phyloP scores from a whole-genome alignment of 2,329 filamentous ascomycete species.

The Venturiaceae sp. region DNA sequence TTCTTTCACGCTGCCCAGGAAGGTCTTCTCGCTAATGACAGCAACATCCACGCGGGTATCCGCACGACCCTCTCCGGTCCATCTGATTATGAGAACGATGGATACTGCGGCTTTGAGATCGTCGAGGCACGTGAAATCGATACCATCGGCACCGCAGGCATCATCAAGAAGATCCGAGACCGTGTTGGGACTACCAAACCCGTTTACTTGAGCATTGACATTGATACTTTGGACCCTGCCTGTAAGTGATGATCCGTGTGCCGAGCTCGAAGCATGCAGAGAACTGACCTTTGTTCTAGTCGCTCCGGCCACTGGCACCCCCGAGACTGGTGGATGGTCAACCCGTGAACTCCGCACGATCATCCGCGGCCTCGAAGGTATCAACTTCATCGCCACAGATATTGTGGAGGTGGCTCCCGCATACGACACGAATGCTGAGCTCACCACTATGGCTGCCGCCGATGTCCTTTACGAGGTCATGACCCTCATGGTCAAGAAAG shows the following conservation, averaged over 20 bases:
- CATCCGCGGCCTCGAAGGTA: conserved; percentile 55
- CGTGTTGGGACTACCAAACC: conserved; percentile 65
- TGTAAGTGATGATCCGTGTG: conserved; percentile 37
- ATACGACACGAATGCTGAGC: conserved; percentile 63
- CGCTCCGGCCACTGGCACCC: conserved; percentile 64
- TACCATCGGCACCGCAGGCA: conserved; percentile 59
- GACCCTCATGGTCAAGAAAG: conserved; percentile 74
- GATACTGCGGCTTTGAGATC: conserved; percentile 76
- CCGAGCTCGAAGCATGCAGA: background rate
- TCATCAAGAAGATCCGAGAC: conserved; percentile 68
- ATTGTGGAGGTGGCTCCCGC: conserved; percentile 67
- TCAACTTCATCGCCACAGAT: conserved; percentile 62
- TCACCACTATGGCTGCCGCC: conserved; percentile 65
- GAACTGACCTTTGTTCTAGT: conserved; percentile 28
- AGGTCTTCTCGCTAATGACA: conserved; percentile 70
- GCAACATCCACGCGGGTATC: conserved; percentile 81
- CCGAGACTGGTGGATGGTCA: conserved; percentile 67
- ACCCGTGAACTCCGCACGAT: conserved; percentile 66
- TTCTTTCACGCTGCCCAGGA: conserved; percentile 77
- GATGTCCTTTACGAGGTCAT: conserved; percentile 69
- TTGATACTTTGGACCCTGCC: conserved; percentile 78
- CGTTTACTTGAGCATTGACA: conserved; percentile 77
- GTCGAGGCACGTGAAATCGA: conserved; percentile 67
- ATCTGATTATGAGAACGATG: conserved; percentile 76
- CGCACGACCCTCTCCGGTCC: conserved; percentile 71